Evolutionary conservation across 257 asterid species (phyloP).

Genomic region (Solanum sparsipilum): DNA sequence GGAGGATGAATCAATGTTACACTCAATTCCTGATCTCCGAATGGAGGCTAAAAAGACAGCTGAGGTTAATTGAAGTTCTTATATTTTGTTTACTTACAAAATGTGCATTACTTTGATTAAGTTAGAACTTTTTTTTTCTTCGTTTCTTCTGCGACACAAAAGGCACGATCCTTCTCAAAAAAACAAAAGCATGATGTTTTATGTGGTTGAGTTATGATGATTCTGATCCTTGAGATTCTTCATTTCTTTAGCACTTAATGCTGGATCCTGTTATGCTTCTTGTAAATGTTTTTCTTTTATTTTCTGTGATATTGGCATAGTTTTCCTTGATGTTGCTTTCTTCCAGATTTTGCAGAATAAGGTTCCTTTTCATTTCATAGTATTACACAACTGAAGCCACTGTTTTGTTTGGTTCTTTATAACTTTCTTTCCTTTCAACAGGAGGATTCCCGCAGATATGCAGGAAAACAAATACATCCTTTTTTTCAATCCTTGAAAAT

Average conservation of each 20-base stretch:
- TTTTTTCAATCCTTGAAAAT: constrained; percentile 65
- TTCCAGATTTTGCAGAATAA: neutral
- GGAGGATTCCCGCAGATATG: constrained; percentile 79
- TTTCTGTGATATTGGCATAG: neutral
- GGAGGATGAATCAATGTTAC: constrained; percentile 35
- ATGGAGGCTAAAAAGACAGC: constrained; percentile 75
- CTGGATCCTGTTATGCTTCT: neutral
- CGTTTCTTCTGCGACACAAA: neutral
- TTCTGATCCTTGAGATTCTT: neutral
- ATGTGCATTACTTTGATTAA: neutral
- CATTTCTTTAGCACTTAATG: neutral
- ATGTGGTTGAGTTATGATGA: neutral
- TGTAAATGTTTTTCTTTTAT: neutral
- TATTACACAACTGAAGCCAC: neutral
- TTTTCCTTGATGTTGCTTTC: neutral
- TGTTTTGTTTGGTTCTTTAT: neutral
- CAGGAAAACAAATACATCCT: constrained; percentile 88
- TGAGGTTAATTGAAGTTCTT: constrained; percentile 39
- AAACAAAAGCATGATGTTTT: neutral
- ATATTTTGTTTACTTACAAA: neutral
- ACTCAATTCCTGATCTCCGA: constrained; percentile 55
- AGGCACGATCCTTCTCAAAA: neutral
- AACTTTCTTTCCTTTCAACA: constrained; percentile 18
- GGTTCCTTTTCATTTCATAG: neutral
- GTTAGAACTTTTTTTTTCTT: neutral